phyloP scores from a whole-genome alignment of 139 green algal genomes.

The Pleodorina starrii region DNA sequence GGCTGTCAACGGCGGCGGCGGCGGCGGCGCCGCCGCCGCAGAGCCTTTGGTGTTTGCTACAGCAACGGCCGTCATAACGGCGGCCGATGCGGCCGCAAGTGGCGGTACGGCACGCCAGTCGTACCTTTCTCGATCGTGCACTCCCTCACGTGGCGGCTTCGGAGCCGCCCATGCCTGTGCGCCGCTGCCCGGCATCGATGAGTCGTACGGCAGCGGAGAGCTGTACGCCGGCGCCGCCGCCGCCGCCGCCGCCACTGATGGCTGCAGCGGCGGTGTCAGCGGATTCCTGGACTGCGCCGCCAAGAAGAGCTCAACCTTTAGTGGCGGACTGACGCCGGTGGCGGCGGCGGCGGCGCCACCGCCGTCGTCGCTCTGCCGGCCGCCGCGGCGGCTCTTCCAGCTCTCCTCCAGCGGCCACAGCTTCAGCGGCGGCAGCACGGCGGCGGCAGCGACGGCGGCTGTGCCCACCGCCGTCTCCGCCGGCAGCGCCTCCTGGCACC shows the following conservation, averaged over 20 bases:
- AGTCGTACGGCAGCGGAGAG: background rate
- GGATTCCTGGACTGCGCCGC: background rate
- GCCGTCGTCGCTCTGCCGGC: background rate
- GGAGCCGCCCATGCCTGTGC: background rate
- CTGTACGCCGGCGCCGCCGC: background rate
- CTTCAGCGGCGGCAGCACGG: background rate
- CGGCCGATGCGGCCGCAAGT: no score
- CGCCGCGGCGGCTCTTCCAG: background rate
- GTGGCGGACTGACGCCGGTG: background rate
- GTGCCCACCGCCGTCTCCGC: background rate
- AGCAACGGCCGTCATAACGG: no score
- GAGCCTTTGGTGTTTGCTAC: no score
- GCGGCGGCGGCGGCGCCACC: background rate
- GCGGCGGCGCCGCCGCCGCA: background rate
- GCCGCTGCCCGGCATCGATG: slow-evolving; percentile 13
- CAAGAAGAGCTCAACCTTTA: background rate
- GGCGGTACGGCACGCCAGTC: no score
- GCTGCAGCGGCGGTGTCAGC: background rate
- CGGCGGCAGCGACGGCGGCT: background rate
- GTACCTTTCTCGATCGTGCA: background rate
- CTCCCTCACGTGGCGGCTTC: no score
- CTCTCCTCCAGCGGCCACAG: background rate
- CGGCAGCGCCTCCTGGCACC: background rate
- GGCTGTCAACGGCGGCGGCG: background rate
- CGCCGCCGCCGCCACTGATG: background rate